A percentile compares a stretch with the other conserved stretches of the same genome.
Conservation (phyloP, 176 grass and related monocot species). For the Musa acuminata region DNA sequence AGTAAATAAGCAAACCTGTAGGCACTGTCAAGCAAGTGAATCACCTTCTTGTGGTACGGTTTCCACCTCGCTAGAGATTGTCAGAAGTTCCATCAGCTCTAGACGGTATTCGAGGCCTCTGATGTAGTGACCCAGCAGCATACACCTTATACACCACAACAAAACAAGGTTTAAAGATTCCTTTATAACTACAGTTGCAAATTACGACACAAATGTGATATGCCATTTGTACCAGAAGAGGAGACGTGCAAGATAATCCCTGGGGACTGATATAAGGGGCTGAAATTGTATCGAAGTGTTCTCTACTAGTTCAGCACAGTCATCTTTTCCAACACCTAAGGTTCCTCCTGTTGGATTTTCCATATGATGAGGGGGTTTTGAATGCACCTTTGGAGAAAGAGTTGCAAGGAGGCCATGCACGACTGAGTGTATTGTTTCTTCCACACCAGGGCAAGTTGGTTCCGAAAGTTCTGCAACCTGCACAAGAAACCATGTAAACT, state of each 20-base stretch:
- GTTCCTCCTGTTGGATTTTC: conserved; percentile 47
- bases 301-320: conserved; percentile 64
- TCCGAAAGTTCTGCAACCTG: conserved; percentile 96
- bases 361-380: conserved; percentile 37
- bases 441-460: conserved; percentile 64
- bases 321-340: conserved; percentile 50
- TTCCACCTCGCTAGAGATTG: conserved; percentile 39
- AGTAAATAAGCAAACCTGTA: background rate
- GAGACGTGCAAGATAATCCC: conserved; percentile 90
- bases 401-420: conserved; percentile 85
- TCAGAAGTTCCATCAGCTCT: conserved; percentile 66
- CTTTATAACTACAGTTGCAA: conserved; percentile 14
- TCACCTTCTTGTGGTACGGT: conserved; percentile 34
- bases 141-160: conserved; percentile 47
- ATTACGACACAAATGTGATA: background rate
- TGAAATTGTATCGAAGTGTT: conserved; percentile 82
- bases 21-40: conserved; percentile 28
- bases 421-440: conserved; percentile 86
- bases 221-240: conserved; percentile 64
- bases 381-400: conserved; percentile 92
- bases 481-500: conserved; percentile 16
- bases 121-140: conserved; percentile 87
- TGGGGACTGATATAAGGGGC: conserved; percentile 78
- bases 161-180: background rate
- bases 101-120: conserved; percentile 86